These are phyloP conservation scores for Endogone sp. DNA, from an alignment of 192 early-diverging fungal genomes.

Conservation along the genomic window DNA sequence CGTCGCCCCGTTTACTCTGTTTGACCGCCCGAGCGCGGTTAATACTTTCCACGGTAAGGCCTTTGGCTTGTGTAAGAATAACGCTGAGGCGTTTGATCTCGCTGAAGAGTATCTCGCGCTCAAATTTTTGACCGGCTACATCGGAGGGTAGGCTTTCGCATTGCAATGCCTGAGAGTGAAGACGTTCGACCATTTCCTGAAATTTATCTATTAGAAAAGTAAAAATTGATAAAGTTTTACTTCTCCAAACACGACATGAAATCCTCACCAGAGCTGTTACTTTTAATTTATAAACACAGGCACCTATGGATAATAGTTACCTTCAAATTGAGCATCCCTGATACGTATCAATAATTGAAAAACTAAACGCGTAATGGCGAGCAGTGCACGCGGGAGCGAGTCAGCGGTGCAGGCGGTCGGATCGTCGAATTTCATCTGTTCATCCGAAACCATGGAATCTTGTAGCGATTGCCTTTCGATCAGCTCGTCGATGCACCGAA, in stretches of 20 bases:
- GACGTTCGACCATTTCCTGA: conserved; percentile 3
- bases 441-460: neutral
- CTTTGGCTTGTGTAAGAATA: conserved; percentile 13
- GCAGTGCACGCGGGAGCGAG: conserved; percentile 18
- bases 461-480: conserved; percentile 16
- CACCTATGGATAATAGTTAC: no score
- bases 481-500: conserved; percentile 24
- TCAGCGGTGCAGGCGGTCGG: conserved; percentile 4
- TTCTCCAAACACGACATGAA: no score
- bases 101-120: conserved; percentile 8
- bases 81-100: conserved; percentile 11
- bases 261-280: no score
- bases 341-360: conserved; percentile 31
- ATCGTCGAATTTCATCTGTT: neutral
- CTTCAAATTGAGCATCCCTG: conserved; percentile 15
- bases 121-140: conserved; percentile 3
- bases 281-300: no score
- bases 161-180: neutral
- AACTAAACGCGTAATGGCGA: conserved; percentile 27
- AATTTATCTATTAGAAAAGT: no score
- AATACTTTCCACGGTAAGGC: neutral
- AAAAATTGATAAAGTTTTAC: no score
- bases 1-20: neutral
- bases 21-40: neutral
- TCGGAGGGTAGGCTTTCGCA: neutral